Base-by-base conservation (phyloP, 2,329 filamentous ascomycete genomes). In the Drechslerella dactyloides region DNA sequence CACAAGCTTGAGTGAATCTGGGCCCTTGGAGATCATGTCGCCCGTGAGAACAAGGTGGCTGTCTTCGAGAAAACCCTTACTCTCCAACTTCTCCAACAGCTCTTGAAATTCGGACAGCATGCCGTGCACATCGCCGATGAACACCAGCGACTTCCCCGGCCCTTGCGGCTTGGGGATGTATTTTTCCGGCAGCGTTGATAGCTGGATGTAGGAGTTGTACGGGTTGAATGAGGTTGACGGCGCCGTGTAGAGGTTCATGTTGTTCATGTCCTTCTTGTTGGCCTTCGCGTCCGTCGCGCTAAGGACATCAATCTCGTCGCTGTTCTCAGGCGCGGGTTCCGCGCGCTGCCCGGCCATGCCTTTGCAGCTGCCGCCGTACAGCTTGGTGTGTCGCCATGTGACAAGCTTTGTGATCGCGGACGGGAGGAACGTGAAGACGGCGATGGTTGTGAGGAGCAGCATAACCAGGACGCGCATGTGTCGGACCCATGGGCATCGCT, bases 121-220 rank as follows among this genome's bases (percentile, higher is more conserved):
- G 54, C 94, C 94, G 81, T 97, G 93, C 13, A 97, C 91, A 80
- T 99, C 94, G 61, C 94, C 93, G 35, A 97, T 83, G 72, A 97
- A 83, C 35, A 97, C 82, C 23, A 99, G 81, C 17, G 92, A 83
- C 60, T 84, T 86, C 21, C 81, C 48, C 1, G 62, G 30, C 40
- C 57, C 60, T 2, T 51, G 50, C 1, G 50, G 50, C 13, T 56
- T 65, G 19, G 68, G 68, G 15, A 72, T 65, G 27, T 72, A 72
- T 42, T 72, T 48, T 23, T 40, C 30, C 7, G 55, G 60, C 2
- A 72, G 51, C 21, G 30, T 61, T 8, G 60, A 60, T n/a, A 72
- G 51, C 40, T 72, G 55, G 11, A 72, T 72, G 13, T 72, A 72
- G 37, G 68, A 42, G 15, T n/a, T 70, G 13, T 35, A 21, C 2